Evolutionary conservation across 2,329 filamentous ascomycete species (phyloP).

Genomic region (Lachnellula cervina): DNA sequence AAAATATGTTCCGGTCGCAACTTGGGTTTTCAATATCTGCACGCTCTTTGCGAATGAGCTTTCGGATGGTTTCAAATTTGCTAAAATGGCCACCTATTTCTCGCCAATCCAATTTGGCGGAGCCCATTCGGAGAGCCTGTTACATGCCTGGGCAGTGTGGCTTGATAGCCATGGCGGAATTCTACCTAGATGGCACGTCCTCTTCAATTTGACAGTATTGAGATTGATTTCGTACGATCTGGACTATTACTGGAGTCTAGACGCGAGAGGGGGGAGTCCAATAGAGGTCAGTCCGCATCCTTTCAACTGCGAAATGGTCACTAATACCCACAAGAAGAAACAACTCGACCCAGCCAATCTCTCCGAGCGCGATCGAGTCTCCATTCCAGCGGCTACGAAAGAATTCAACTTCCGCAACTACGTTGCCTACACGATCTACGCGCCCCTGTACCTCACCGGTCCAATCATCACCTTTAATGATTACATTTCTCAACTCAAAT

Average conservation of each 20-base stretch:
- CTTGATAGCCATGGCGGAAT: conserved; percentile 78
- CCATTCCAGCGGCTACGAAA: conserved; percentile 62
- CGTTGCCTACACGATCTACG: conserved; percentile 83
- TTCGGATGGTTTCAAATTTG: conserved; percentile 69
- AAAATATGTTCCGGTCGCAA: conserved; percentile 64
- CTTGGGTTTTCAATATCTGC: conserved; percentile 86
- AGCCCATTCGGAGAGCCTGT: not conserved
- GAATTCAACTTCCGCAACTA: conserved; percentile 85
- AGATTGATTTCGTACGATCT: conserved; percentile 94
- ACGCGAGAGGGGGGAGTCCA: conserved; percentile 56
- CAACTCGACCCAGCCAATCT: conserved; percentile 83
- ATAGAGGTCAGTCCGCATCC: conserved; percentile 65
- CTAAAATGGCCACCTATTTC: conserved; percentile 53
- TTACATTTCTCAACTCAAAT: conserved; percentile 81
- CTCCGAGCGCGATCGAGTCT: conserved; percentile 82
- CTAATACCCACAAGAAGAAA: conserved; percentile 89
- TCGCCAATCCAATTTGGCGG: conserved; percentile 23
- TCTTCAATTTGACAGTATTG: conserved; percentile 93
- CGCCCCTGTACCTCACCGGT: conserved; percentile 85
- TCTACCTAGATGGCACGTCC: conserved; percentile 89
- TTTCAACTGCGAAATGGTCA: conserved; percentile 6
- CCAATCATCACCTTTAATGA: conserved; percentile 98
- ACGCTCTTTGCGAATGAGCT: conserved; percentile 89
- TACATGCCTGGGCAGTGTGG: conserved; percentile 54
- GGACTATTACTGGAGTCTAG: conserved; percentile 90